phyloP scores from a whole-genome alignment of 2,329 filamentous ascomycete genomes.

The Xylaria sp. region DNA sequence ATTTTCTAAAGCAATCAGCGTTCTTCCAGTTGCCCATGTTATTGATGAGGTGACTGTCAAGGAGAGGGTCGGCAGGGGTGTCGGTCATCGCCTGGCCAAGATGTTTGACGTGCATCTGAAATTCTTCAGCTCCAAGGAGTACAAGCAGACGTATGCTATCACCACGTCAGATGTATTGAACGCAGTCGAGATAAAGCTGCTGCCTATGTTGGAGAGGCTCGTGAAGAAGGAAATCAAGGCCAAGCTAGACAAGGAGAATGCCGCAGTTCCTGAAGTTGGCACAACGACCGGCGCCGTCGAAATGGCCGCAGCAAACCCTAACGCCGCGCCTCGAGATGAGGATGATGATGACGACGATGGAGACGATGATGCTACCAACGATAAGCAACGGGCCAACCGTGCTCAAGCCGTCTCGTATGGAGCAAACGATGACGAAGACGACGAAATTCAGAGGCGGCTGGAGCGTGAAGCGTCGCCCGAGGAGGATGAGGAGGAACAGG shows the following conservation, averaged over 20 bases:
- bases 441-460: conserved; percentile 73
- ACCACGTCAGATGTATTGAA: conserved; percentile 78
- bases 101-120: conserved; percentile 83
- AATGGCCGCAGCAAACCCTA: conserved; percentile 55
- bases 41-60: conserved; percentile 82
- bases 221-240: conserved; percentile 86
- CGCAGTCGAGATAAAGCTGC: conserved; percentile 82
- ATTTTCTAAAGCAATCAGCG: conserved; percentile 93
- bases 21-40: conserved; percentile 83
- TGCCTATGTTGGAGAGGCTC: conserved; percentile 75
- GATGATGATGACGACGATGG: conserved; percentile 78
- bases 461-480: conserved; percentile 67
- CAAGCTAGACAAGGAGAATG: conserved; percentile 71
- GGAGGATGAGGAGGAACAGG: conserved; percentile 67
- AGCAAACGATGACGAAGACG: conserved; percentile 91
- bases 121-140: conserved; percentile 87
- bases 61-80: conserved; percentile 79
- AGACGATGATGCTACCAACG: conserved; percentile 79
- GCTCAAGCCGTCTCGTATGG: conserved; percentile 88
- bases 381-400: conserved; percentile 79
- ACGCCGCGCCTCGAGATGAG: conserved; percentile 56
- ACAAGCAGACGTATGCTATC: conserved; percentile 87
- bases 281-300: conserved; percentile 64
- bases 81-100: conserved; percentile 77
- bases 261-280: conserved; percentile 80